phyloP scores from a whole-genome alignment of 2,329 filamentous ascomycete genomes.

The Rhynchosporium secalis region DNA sequence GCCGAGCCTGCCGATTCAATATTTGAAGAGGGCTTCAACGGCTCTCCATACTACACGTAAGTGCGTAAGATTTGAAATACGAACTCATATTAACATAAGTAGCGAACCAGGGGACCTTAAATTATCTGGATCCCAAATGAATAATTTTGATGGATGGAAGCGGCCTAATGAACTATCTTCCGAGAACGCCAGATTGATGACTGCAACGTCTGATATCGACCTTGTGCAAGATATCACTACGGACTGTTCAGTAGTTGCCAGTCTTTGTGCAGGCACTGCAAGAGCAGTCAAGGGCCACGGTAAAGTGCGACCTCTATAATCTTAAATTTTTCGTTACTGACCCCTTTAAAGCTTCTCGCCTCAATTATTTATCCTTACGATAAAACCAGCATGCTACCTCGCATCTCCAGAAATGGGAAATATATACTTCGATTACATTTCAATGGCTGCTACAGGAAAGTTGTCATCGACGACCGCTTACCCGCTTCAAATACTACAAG shows the following conservation, averaged over 20 bases:
- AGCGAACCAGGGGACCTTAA: conserved; percentile 70
- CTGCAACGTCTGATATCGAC: conserved; percentile 62
- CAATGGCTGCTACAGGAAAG: conserved; percentile 87
- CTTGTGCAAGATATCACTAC: conserved; percentile 94
- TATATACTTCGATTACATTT: conserved; percentile 94
- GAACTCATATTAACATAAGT: conserved; percentile 32
- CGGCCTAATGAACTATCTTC: conserved; percentile 59
- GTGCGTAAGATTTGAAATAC: conserved; percentile 36
- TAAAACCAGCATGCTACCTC: conserved; percentile 54
- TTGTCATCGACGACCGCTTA: conserved; percentile 85
- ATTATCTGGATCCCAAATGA: conserved; percentile 71
- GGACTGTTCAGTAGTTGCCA: conserved; percentile 96
- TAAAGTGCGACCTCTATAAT: conserved; percentile 52
- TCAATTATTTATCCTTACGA: conserved; percentile 77
- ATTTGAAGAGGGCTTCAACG: conserved; percentile 57
- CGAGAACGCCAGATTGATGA: conserved; percentile 51
- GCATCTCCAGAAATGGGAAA: conserved; percentile 75
- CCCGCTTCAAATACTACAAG: conserved; percentile 74
- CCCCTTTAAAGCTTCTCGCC: conserved; percentile 58
- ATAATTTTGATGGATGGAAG: conserved; percentile 83
- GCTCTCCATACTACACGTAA: conserved; percentile 60
- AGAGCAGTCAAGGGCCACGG: conserved; percentile 67
- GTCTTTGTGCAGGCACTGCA: conserved; percentile 78
- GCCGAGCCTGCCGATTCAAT: conserved; percentile 57
- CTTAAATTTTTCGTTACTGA: conserved; percentile 14